Conservation (phyloP, 2,329 filamentous ascomycete genomes). For the Bipolaris cookei region DNA sequence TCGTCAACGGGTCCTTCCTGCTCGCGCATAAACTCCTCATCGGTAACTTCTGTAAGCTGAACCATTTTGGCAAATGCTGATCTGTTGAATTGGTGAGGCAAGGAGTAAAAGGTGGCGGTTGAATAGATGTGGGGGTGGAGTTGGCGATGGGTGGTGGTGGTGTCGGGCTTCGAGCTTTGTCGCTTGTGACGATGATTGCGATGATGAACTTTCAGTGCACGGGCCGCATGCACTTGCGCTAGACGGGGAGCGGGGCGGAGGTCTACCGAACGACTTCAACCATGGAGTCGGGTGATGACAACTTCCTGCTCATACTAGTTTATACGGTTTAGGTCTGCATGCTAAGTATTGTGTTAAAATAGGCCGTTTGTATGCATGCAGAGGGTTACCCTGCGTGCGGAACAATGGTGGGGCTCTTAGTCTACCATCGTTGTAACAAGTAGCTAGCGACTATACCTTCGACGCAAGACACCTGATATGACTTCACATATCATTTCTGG, state of each 20-base stretch:
- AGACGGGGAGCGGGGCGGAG: slow-evolving; percentile 3
- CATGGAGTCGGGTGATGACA: too few relatives aligned
- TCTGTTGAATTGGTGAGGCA: neutral
- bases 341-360: too few relatives aligned
- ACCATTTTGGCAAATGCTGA: slow-evolving; percentile 71
- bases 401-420: too few relatives aligned
- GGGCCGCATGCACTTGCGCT: slow-evolving; percentile 4
- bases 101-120: neutral
- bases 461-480: too few relatives aligned
- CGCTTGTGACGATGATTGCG: slow-evolving; percentile 15
- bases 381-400: too few relatives aligned
- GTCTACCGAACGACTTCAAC: slow-evolving; percentile 2
- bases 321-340: too few relatives aligned
- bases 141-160: slow-evolving; percentile 7
- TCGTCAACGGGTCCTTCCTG: slow-evolving; percentile 74
- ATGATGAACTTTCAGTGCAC: slow-evolving; percentile 23
- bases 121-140: slow-evolving; percentile 6
- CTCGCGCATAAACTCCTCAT: slow-evolving; percentile 85
- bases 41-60: slow-evolving; percentile 93
- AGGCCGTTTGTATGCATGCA: too few relatives aligned
- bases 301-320: too few relatives aligned
- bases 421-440: too few relatives aligned
- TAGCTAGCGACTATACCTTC: too few relatives aligned
- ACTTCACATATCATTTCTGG: too few relatives aligned
- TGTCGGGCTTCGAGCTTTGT: slow-evolving; percentile 11